phyloP scores from a whole-genome alignment of 805 yeast species.

The Lipomyces spencermartinsiae region DNA sequence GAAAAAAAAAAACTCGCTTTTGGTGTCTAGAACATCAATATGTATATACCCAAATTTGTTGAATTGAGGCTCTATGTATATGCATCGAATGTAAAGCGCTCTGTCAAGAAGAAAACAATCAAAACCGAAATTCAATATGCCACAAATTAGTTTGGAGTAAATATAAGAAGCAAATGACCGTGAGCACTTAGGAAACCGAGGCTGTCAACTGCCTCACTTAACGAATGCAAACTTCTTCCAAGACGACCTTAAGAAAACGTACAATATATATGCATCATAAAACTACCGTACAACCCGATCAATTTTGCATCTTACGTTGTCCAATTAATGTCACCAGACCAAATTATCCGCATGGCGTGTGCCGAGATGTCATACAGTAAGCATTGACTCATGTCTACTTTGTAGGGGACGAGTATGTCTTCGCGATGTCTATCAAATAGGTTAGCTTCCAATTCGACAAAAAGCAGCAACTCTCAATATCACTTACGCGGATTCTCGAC shows the following conservation, averaged over 20 bases:
- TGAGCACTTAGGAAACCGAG: not conserved
- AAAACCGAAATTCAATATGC: not conserved
- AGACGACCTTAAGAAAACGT: not conserved
- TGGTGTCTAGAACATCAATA: not conserved
- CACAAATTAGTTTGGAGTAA: not conserved
- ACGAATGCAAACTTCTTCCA: not conserved
- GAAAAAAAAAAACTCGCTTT: too few relatives aligned
- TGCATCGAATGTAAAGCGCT: not conserved
- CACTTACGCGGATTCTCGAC: constrained; percentile 84
- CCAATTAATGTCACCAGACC: not conserved
- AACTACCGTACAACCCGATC: not conserved
- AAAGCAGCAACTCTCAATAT: not conserved
- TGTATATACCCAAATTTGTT: not conserved
- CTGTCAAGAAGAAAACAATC: not conserved
- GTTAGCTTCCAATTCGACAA: not conserved
- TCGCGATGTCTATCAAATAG: constrained; percentile 50
- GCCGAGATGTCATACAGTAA: not conserved
- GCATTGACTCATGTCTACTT: not conserved
- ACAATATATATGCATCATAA: not conserved
- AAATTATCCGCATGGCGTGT: not conserved
- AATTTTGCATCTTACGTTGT: not conserved
- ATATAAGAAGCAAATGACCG: not conserved
- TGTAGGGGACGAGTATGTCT: constrained; percentile 56
- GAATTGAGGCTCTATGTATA: not conserved
- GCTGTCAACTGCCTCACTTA: not conserved